Percentiles rank a stretch among this genome's conserved stretches.
Evolutionary conservation across 371 early-diverging fungal species (phyloP).

Genomic region (Mucor racemosus): DNA sequence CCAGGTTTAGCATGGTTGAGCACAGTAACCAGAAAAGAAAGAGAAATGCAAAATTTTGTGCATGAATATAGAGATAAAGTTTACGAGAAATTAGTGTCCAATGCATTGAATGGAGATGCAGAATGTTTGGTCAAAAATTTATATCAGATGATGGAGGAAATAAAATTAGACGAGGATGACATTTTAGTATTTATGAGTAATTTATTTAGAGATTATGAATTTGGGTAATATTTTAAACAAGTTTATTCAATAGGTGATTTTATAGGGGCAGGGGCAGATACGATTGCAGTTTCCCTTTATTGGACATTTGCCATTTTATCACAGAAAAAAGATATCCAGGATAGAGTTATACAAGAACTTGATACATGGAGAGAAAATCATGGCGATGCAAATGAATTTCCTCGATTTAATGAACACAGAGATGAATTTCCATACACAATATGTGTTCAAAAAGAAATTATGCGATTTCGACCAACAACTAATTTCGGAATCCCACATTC

Average conservation of each 20-base stretch:
- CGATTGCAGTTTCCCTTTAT: conserved; percentile 14
- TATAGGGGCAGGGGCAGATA: conserved; percentile 26
- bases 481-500: conserved; percentile 23
- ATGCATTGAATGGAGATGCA: conserved; percentile 13
- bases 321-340: conserved; percentile 21
- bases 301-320: conserved; percentile 26
- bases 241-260: conserved; percentile 20
- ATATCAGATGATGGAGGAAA: conserved; percentile 26
- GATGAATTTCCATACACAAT: conserved; percentile 15
- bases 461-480: conserved; percentile 19
- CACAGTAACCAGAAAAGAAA: not conserved
- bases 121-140: conserved; percentile 27
- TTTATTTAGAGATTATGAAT: not conserved
- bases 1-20: conserved; percentile 7
- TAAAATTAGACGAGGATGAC: conserved; percentile 23
- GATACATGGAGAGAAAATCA: conserved; percentile 13
- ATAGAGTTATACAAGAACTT: conserved; percentile 12
- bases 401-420: conserved; percentile 24
- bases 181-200: conserved; percentile 16
- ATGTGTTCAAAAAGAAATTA: conserved; percentile 22
- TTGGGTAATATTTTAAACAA: no score
- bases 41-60: conserved; percentile 9
- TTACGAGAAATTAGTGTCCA: conserved; percentile 7
- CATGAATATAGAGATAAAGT: not conserved
- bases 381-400: conserved; percentile 10